Conservation (phyloP, 257 asterid species). For the Lycium ferocissimum region DNA sequence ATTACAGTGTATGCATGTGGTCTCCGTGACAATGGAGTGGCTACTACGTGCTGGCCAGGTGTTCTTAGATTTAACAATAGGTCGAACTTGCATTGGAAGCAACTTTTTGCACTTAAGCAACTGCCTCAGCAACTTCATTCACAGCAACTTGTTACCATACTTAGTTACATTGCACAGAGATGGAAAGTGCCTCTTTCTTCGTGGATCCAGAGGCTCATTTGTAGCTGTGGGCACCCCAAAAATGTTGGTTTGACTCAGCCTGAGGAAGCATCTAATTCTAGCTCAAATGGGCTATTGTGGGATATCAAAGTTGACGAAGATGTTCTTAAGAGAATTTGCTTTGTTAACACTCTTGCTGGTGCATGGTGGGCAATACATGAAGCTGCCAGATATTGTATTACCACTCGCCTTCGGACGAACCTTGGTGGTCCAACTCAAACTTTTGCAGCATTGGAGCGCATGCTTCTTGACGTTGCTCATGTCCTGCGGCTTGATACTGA, state of each 20-base stretch:
- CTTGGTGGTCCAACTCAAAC: constrained; percentile 99
- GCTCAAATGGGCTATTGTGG: constrained; percentile 69
- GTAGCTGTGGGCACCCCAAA: constrained; percentile 66
- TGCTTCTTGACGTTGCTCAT: constrained; percentile 94
- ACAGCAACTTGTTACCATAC: constrained; percentile 89
- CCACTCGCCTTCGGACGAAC: constrained; percentile 94
- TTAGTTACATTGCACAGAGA: constrained; percentile 95
- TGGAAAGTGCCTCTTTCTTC: constrained; percentile 94
- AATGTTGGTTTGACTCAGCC: constrained; percentile 53
- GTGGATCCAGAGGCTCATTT: constrained; percentile 90
- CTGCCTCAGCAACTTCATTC: constrained; percentile 87
- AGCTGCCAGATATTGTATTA: constrained; percentile 95
- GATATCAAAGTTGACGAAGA: constrained; percentile 75
- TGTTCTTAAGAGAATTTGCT: constrained; percentile 73
- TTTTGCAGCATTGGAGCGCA: constrained; percentile 98
- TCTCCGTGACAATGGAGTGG: constrained; percentile 60
- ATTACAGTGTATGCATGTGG: constrained; percentile 71
- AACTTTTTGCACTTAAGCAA: constrained; percentile 85
- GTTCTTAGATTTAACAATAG: constrained; percentile 50
- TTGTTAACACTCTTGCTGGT: constrained; percentile 83
- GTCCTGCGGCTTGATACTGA: constrained; percentile 81
- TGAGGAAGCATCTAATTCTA: constrained; percentile 65
- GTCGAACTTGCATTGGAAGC: constrained; percentile 79
- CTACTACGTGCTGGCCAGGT: constrained; percentile 52
- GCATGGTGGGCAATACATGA: constrained; percentile 99